phyloP scores from a whole-genome alignment of 2,329 filamentous ascomycete genomes.

The Botrytis byssoidea region DNA sequence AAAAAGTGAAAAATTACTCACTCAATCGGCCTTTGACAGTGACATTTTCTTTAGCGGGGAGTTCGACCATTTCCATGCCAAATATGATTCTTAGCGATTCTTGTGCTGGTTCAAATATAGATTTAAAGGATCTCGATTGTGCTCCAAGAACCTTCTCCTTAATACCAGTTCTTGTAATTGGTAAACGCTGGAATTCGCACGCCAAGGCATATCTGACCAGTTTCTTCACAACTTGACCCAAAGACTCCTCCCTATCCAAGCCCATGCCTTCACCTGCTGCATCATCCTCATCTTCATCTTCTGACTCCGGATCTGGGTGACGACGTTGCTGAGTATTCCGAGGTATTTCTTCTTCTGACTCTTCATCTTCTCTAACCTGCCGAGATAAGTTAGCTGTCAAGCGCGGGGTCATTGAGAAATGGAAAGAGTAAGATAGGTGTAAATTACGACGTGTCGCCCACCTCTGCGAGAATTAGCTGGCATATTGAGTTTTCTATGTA shows the following conservation, averaged over 20 bases:
- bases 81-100: slow-evolving; percentile 67
- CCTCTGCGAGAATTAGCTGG: not conserved
- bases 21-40: slow-evolving; percentile 78
- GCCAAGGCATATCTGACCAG: slow-evolving; percentile 67
- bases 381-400: slow-evolving; percentile 21
- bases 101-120: slow-evolving; percentile 76
- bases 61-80: slow-evolving; percentile 89
- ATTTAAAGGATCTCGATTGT: slow-evolving; percentile 67
- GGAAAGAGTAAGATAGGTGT: not conserved
- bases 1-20: slow-evolving; percentile 37
- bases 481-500: not conserved
- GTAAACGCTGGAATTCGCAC: slow-evolving; percentile 61
- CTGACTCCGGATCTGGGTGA: slow-evolving; percentile 25
- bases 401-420: slow-evolving; percentile 13
- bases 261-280: slow-evolving; percentile 28
- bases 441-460: slow-evolving; percentile 12
- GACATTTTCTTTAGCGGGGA: slow-evolving; percentile 77
- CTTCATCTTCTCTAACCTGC: slow-evolving; percentile 31
- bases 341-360: slow-evolving; percentile 32
- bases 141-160: slow-evolving; percentile 52
- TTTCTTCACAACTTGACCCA: slow-evolving; percentile 58
- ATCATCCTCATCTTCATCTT: slow-evolving; percentile 34
- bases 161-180: slow-evolving; percentile 61
- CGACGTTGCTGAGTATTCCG: slow-evolving; percentile 32
- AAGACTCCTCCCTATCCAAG: slow-evolving; percentile 28